A percentile compares a stretch with the other conserved stretches of the same genome.
These are phyloP conservation scores for Albizia julibrissin DNA, from an alignment of 306 rosid species.

Conservation along the genomic window DNA sequence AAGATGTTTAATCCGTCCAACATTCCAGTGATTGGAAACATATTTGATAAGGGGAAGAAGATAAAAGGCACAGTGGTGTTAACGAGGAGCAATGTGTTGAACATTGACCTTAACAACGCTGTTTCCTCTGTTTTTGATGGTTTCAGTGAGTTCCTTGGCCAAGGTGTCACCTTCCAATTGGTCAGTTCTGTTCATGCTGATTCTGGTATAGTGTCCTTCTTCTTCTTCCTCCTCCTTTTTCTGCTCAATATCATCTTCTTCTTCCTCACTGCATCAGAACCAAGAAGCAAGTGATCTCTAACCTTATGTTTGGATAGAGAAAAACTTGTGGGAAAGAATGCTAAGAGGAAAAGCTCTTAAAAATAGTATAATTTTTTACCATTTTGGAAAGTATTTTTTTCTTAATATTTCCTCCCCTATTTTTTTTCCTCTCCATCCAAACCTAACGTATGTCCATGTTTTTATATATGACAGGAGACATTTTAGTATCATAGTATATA, in stretches of 20 bases:
- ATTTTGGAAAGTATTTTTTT: no score
- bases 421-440: no score
- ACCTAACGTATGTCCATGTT: no score
- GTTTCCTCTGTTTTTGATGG: not conserved
- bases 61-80: conserved; percentile 7
- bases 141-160: conserved; percentile 1
- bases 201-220: not conserved
- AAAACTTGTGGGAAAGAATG: no score
- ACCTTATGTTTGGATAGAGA: no score
- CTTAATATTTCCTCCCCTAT: no score
- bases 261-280: not conserved
- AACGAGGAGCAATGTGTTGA: conserved; percentile 19
- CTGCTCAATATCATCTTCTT: not conserved
- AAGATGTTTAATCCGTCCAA: not conserved
- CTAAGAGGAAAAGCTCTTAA: no score
- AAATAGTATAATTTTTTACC: no score
- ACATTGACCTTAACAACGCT: conserved; percentile 1
- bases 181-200: not conserved
- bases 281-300: not conserved
- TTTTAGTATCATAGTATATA: no score
- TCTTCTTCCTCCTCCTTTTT: not conserved
- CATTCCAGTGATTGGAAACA: not conserved
- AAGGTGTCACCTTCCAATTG: not conserved
- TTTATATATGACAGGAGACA: no score
- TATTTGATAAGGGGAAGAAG: conserved; percentile 12